Conservation (phyloP, 495 filamentous ascomycete genomes). For the Glonium stellatum region DNA sequence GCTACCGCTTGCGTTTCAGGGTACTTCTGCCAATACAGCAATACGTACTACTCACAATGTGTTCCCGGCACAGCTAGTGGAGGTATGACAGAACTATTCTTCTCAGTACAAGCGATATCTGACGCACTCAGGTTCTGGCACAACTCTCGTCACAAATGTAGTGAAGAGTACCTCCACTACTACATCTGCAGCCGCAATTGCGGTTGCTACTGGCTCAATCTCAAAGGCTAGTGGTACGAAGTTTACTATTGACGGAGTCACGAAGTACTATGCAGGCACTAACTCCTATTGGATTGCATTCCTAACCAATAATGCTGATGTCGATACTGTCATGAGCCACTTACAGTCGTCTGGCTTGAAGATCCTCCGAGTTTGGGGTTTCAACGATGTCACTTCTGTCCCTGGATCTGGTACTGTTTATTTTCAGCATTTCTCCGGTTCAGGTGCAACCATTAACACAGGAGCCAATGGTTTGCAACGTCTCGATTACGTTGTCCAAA, state of each 20-base stretch:
- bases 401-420: slow-evolving; percentile 48
- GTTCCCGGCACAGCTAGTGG: slow-evolving; percentile 9
- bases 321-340: slow-evolving; percentile 35
- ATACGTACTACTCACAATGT: slow-evolving; percentile 22
- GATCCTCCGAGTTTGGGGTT: slow-evolving; percentile 66
- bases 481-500: slow-evolving; percentile 27
- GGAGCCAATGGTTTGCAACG: slow-evolving; percentile 58
- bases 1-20: slow-evolving; percentile 18
- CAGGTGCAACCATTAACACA: slow-evolving; percentile 55
- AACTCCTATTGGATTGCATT: slow-evolving; percentile 73
- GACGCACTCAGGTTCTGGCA: not conserved
- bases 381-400: slow-evolving; percentile 53
- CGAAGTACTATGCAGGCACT: slow-evolving; percentile 56
- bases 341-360: slow-evolving; percentile 51
- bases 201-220: slow-evolving; percentile 8
- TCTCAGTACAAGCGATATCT: not conserved
- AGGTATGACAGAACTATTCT: not conserved
- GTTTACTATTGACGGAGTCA: slow-evolving; percentile 57
- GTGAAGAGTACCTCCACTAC: not conserved
- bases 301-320: slow-evolving; percentile 55
- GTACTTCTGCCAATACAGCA: slow-evolving; percentile 14
- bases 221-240: slow-evolving; percentile 30
- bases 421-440: slow-evolving; percentile 52
- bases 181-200: not conserved
- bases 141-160: slow-evolving; percentile 4